These are phyloP conservation scores for Fusarium algeriense DNA, from an alignment of 2,329 filamentous ascomycete species.

Conservation along the genomic window DNA sequence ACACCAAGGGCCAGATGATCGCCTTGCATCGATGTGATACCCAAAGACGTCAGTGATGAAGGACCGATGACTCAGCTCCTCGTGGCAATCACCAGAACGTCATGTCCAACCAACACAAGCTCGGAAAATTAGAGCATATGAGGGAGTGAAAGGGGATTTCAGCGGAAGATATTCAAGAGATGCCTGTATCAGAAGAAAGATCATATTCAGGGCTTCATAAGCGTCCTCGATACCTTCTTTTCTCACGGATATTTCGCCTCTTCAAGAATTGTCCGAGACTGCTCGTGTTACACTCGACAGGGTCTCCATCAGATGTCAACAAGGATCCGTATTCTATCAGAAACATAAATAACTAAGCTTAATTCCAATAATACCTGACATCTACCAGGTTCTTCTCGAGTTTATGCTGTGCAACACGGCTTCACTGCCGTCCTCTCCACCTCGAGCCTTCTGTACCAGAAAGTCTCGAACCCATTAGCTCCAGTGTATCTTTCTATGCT, in stretches of 20 bases:
- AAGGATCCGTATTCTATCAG: not conserved
- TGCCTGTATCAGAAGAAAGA: fast-evolving
- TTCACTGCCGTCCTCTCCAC: not conserved
- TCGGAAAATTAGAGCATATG: not conserved
- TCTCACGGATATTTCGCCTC: not conserved
- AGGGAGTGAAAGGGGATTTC: too few relatives aligned
- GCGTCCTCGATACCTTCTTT: not conserved
- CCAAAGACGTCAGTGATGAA: not conserved
- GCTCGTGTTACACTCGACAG: not conserved
- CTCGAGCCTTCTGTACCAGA: not conserved
- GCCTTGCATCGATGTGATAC: not conserved
- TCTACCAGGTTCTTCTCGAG: not conserved
- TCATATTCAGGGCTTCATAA: not conserved
- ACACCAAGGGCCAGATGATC: too few relatives aligned
- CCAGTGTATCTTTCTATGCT: not conserved
- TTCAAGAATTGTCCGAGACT: not conserved
- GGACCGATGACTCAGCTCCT: not conserved
- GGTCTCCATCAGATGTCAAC: not conserved
- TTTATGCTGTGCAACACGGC: not conserved
- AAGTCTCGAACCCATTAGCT: not conserved
- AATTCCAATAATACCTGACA: not conserved
- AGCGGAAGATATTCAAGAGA: too few relatives aligned
- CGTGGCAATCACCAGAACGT: not conserved
- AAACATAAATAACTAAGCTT: slow-evolving; percentile 1
- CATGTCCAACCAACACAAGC: too few relatives aligned